Conservation (phyloP, 345 rosid species). For the Citrus reticulata region DNA sequence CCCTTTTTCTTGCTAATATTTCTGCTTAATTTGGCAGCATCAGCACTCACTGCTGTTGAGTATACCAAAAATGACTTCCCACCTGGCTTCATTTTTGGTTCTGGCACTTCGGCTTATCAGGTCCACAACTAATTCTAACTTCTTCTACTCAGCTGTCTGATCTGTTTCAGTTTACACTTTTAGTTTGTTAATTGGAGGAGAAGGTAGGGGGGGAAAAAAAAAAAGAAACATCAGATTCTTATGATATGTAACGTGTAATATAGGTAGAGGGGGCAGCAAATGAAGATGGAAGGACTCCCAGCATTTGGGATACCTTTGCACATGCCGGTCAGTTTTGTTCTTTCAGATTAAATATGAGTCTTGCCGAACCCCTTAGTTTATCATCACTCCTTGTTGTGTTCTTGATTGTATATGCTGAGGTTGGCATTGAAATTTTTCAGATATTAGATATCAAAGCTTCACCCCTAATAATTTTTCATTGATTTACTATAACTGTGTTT, state of each 20-base stretch:
- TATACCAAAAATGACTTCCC: conserved; percentile 23
- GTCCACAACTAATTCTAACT: not conserved
- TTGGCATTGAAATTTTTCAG: not conserved
- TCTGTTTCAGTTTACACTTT: not conserved
- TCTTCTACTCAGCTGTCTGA: not conserved
- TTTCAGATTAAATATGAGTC: not conserved
- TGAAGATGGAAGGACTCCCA: conserved; percentile 44
- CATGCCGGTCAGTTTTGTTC: conserved; percentile 24
- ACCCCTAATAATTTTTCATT: not conserved
- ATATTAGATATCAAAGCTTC: not conserved
- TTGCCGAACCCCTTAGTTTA: not conserved
- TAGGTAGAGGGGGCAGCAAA: conserved; percentile 49
- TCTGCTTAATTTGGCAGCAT: conserved; percentile 11
- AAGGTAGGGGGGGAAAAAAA: not conserved
- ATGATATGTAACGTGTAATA: not conserved
- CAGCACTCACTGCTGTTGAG: not conserved
- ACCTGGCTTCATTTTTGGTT: conserved; percentile 19
- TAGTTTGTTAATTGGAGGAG: too few relatives aligned
- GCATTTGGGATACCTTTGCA: conserved; percentile 39
- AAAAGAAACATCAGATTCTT: not conserved
- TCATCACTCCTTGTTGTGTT: not conserved
- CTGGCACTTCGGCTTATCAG: conserved; percentile 25
- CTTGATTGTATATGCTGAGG: not conserved
- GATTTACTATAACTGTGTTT: not conserved
- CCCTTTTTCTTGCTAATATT: conserved; percentile 1